These are phyloP conservation scores for Polygonum maritimum DNA, from an alignment of 148 eudicot species.

Conservation along the genomic window DNA sequence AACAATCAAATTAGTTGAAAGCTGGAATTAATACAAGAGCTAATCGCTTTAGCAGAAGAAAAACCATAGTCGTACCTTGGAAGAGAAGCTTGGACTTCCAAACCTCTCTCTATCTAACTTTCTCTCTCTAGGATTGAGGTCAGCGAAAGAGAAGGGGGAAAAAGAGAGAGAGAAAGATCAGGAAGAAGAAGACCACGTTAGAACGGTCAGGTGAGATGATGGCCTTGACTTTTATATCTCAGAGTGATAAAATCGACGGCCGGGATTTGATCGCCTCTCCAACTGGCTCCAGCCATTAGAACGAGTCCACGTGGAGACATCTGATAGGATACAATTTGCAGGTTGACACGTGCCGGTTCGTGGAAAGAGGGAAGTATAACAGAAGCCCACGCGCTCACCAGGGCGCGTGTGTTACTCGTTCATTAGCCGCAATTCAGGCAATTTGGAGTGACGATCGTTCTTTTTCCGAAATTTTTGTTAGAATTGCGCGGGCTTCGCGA, in stretches of 20 bases:
- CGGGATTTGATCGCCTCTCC: conserved; percentile 17
- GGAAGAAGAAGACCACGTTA: conserved; percentile 6
- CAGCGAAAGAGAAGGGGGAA: not conserved
- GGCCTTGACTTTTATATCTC: conserved; percentile 19
- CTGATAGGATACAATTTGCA: not conserved
- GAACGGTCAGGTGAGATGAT: conserved; percentile 21
- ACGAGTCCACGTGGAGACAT: conserved; percentile 18
- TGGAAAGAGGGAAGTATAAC: conserved; percentile 21
- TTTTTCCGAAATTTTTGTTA: not conserved
- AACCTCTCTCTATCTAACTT: conserved; percentile 9
- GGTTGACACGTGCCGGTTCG: conserved; percentile 30
- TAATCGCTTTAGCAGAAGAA: not conserved
- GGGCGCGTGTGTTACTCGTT: not conserved
- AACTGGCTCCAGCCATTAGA: conserved; percentile 7
- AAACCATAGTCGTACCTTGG: conserved; percentile 10
- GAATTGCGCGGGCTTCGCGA: not conserved
- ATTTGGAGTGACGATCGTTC: not conserved
- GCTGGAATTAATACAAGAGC: not conserved
- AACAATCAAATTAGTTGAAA: not conserved
- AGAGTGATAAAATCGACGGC: conserved; percentile 19
- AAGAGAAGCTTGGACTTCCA: not conserved
- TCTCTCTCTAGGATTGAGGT: conserved; percentile 7
- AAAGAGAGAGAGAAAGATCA: not conserved
- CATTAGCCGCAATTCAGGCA: not conserved
- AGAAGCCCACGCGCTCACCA: not conserved